A percentile compares a stretch with the other conserved stretches of the same genome.
These are phyloP conservation scores for Phoma sp. DNA, from an alignment of 2,329 filamentous ascomycete genomes.

Conservation along the genomic window DNA sequence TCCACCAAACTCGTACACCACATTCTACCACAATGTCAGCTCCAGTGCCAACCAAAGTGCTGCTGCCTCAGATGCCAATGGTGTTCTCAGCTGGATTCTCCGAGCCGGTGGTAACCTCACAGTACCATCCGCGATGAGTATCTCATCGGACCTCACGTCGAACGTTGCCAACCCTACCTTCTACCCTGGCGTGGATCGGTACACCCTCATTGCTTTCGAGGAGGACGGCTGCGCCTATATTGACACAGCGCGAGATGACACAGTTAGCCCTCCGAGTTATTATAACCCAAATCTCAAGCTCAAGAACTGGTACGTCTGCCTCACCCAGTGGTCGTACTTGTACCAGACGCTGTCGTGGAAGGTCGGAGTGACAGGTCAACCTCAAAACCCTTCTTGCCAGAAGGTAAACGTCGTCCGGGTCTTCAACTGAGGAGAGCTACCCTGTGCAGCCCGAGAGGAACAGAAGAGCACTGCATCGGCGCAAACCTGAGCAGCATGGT, in stretches of 20 bases:
- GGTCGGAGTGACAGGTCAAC: slow-evolving; percentile 40
- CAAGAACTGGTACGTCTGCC: slow-evolving; percentile 55
- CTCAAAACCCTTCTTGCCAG: slow-evolving; percentile 55
- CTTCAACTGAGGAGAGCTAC: slow-evolving; percentile 17
- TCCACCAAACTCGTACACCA: slow-evolving; percentile 23
- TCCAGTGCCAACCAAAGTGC: slow-evolving; percentile 7
- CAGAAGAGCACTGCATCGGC: neutral
- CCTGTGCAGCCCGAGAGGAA: neutral
- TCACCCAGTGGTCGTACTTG: slow-evolving; percentile 45
- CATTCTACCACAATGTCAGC: slow-evolving; percentile 41
- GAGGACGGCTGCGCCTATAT: slow-evolving; percentile 48
- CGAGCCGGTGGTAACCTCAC: slow-evolving; percentile 2
- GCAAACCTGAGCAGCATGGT: neutral
- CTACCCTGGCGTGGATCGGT: slow-evolving; percentile 26
- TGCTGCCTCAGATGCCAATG: slow-evolving; percentile 17
- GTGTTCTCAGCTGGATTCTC: slow-evolving; percentile 26
- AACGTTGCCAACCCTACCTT: slow-evolving; percentile 54
- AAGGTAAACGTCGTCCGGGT: slow-evolving; percentile 50
- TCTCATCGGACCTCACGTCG: slow-evolving; percentile 37
- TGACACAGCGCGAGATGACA: slow-evolving; percentile 46
- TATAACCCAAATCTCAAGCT: slow-evolving; percentile 22
- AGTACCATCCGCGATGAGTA: slow-evolving; percentile 38
- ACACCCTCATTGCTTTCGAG: slow-evolving; percentile 49
- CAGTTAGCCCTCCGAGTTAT: slow-evolving; percentile 36
- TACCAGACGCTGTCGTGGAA: slow-evolving; percentile 54